phyloP scores from a whole-genome alignment of 2,329 filamentous ascomycete species.

The Aspergillus sp. region DNA sequence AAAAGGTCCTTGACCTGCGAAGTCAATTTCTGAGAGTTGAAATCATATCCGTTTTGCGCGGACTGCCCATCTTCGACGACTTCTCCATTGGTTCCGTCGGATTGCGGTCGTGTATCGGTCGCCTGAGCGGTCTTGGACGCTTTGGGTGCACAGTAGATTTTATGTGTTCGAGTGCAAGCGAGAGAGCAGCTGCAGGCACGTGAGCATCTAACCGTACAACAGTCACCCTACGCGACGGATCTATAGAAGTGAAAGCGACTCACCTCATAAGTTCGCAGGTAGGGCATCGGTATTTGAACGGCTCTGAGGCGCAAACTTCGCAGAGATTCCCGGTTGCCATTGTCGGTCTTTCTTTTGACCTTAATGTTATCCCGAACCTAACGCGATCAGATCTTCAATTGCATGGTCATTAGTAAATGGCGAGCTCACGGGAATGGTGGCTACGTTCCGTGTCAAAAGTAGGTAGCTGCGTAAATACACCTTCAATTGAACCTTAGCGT shows the following conservation, averaged over 20 bases:
- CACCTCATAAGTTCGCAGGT: slow-evolving; percentile 41
- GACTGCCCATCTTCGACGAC: slow-evolving; percentile 4
- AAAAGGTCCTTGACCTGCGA: slow-evolving; percentile 40
- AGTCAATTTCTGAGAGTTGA: slow-evolving; percentile 26
- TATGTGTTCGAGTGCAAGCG: slow-evolving; percentile 46
- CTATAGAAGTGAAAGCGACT: background rate
- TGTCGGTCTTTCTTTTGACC: slow-evolving; percentile 12
- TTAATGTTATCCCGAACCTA: slow-evolving; percentile 8
- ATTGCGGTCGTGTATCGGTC: slow-evolving; percentile 8
- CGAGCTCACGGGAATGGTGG: background rate
- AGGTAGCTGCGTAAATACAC: background rate
- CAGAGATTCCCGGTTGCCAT: slow-evolving; percentile 32
- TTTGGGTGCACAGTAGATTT: slow-evolving; percentile 42
- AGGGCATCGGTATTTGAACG: slow-evolving; percentile 42
- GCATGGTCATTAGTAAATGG: slow-evolving; percentile 17
- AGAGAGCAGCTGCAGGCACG: slow-evolving; percentile 43
- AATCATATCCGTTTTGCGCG: no score
- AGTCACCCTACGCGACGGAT: background rate
- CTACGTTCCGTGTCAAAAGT: background rate
- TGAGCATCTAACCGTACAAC: background rate
- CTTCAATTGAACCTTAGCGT: background rate
- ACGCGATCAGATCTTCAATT: slow-evolving; percentile 11
- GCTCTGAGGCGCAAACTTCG: slow-evolving; percentile 39
- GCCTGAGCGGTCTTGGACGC: slow-evolving; percentile 15
- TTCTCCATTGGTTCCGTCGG: slow-evolving; percentile 13